Conservation (phyloP, 2,329 filamentous ascomycete genomes). For the Aureobasidium lini region DNA sequence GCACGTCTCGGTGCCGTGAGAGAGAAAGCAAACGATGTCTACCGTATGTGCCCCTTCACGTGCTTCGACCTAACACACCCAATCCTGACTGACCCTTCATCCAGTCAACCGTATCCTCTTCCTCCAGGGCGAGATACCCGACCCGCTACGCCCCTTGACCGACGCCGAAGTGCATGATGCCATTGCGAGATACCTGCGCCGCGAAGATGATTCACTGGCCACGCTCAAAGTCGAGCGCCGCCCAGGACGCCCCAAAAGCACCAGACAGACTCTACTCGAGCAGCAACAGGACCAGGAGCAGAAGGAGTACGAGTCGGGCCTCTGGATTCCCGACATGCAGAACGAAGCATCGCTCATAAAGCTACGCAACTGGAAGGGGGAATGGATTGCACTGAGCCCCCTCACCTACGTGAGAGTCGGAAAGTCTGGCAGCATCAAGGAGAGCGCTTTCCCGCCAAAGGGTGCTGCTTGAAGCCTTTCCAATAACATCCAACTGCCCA, state of each 20-base stretch:
- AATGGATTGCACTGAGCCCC: conserved; percentile 72
- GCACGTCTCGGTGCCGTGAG: conserved; percentile 62
- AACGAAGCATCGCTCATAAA: conserved; percentile 56
- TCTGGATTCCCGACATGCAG: conserved; percentile 77
- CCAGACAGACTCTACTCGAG: conserved; percentile 68
- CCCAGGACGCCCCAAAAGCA: conserved; percentile 69
- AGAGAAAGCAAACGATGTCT: conserved; percentile 65
- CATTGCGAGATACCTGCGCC: conserved; percentile 43
- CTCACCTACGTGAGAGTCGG: conserved; percentile 71
- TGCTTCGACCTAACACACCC: background rate
- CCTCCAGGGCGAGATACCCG: conserved; percentile 50
- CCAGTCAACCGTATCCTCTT: conserved; percentile 61
- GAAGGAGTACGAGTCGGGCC: conserved; percentile 75
- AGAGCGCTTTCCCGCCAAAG: conserved; percentile 71
- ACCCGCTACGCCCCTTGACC: conserved; percentile 40
- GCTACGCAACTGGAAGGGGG: conserved; percentile 69
- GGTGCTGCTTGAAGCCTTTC: conserved; percentile 25
- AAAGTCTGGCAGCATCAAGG: conserved; percentile 54
- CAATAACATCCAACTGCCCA: background rate
- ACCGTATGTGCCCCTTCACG: conserved; percentile 43
- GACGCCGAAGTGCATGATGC: conserved; percentile 49
- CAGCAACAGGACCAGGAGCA: conserved; percentile 63
- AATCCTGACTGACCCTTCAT: conserved; percentile 2
- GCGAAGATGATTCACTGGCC: conserved; percentile 64
- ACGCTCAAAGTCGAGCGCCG: conserved; percentile 61